Evolutionary conservation across 345 rosid species (phyloP).

Genomic region (Firmiana major): DNA sequence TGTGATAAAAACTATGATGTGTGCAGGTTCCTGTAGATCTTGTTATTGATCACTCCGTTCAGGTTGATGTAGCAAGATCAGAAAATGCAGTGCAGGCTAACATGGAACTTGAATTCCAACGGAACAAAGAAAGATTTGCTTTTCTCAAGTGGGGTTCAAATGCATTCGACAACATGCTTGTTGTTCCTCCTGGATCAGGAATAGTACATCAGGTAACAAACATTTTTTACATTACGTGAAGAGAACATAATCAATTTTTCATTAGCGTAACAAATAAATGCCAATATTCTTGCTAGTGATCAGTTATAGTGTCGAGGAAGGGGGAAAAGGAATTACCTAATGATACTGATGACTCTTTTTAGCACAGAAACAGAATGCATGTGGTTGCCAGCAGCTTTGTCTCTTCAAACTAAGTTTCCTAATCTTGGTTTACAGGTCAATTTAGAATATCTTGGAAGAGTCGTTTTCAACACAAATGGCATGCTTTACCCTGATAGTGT

Average conservation of each 20-base stretch:
- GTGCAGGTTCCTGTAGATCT: conserved; percentile 93
- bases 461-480: conserved; percentile 76
- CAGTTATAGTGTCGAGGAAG: background rate
- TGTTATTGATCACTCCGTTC: conserved; percentile 95
- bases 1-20: background rate
- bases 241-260: background rate
- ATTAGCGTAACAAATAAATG: background rate
- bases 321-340: background rate
- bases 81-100: conserved; percentile 93
- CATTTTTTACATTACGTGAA: background rate
- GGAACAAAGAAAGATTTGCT: conserved; percentile 89
- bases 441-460: conserved; percentile 88
- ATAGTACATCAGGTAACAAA: conserved; percentile 84
- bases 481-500: conserved; percentile 90
- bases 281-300: background rate
- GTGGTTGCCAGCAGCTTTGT: background rate
- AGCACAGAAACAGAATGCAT: background rate
- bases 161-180: conserved; percentile 91
- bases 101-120: conserved; percentile 82
- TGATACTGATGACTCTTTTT: background rate
- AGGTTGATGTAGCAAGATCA: conserved; percentile 88
- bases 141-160: conserved; percentile 97
- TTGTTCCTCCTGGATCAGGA: conserved; percentile 96
- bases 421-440: conserved; percentile 57
- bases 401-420: background rate